Percentiles rank a stretch among this genome's conserved stretches.
These are phyloP conservation scores for Pythium plurisporium DNA, from an alignment of 352 stramenopile species.

Conservation along the genomic window DNA sequence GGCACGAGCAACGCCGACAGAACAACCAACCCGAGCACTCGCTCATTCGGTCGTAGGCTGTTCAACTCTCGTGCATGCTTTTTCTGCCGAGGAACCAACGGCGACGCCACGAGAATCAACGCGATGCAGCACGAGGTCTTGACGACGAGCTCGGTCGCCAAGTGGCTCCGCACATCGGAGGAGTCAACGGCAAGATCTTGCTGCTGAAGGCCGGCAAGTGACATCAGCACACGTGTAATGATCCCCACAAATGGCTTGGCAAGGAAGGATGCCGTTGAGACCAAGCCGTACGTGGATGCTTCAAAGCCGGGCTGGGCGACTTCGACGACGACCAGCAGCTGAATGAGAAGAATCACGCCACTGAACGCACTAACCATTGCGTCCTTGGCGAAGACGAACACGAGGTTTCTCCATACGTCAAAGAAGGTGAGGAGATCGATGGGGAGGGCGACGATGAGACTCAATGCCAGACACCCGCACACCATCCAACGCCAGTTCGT, in stretches of 20 bases:
- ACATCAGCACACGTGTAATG: background rate
- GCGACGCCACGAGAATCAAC: conserved; percentile 6
- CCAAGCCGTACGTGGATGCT: conserved; percentile 19
- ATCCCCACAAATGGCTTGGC: conserved; percentile 4
- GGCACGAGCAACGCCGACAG: background rate
- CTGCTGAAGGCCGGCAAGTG: background rate
- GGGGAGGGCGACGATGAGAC: conserved; percentile 3
- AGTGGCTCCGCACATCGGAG: background rate
- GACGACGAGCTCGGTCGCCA: conserved; percentile 8
- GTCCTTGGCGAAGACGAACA: conserved; percentile 7
- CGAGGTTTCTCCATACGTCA: conserved; percentile 8
- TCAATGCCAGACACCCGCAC: background rate
- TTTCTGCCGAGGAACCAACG: conserved; percentile 22
- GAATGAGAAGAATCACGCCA: conserved; percentile 1
- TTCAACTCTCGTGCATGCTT: conserved; percentile 5
- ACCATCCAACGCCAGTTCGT: conserved; percentile 17
- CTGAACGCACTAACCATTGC: conserved; percentile 3
- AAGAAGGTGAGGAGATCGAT: conserved; percentile 13
- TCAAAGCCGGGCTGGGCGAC: conserved; percentile 18
- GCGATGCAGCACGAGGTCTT: conserved; percentile 1
- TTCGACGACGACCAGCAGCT: conserved; percentile 16
- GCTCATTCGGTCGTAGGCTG: background rate
- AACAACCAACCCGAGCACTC: background rate
- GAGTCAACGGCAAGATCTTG: background rate
- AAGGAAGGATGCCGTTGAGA: conserved; percentile 18